Percentiles rank a stretch among this genome's conserved stretches.
Conservation (phyloP, 352 stramenopile species). For the Pythium dissimile region DNA sequence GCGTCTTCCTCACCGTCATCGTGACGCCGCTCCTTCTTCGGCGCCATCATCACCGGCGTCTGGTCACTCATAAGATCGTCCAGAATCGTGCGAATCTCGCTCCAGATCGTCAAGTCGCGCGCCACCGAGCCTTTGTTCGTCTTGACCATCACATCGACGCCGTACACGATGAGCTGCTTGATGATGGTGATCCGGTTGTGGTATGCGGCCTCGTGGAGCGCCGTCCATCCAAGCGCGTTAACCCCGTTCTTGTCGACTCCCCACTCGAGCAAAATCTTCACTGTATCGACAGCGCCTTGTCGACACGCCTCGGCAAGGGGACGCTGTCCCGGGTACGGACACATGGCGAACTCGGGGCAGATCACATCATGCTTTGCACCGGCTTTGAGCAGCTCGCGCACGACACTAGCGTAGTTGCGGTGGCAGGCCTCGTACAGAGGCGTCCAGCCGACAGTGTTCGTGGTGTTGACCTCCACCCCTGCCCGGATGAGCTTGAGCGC, state of each 20-base stretch:
- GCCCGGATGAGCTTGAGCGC: slow-evolving; percentile 75
- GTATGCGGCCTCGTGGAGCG: slow-evolving; percentile 75
- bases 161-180: slow-evolving; percentile 75
- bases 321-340: slow-evolving; percentile 63
- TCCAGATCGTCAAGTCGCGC: slow-evolving; percentile 74
- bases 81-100: slow-evolving; percentile 74
- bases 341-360: slow-evolving; percentile 78
- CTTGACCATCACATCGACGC: slow-evolving; percentile 57
- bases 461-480: slow-evolving; percentile 59
- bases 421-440: slow-evolving; percentile 77
- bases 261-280: slow-evolving; percentile 77
- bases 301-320: slow-evolving; percentile 65
- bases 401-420: slow-evolving; percentile 58
- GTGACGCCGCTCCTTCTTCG: slow-evolving; percentile 26
- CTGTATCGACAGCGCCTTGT: slow-evolving; percentile 54
- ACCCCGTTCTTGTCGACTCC: slow-evolving; percentile 74
- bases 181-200: slow-evolving; percentile 73
- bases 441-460: slow-evolving; percentile 72
- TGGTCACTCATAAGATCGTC: slow-evolving; percentile 57
- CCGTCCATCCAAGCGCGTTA: slow-evolving; percentile 75
- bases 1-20: not conserved
- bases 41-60: slow-evolving; percentile 17
- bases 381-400: slow-evolving; percentile 58
- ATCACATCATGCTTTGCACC: slow-evolving; percentile 60
- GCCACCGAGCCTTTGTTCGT: slow-evolving; percentile 67